phyloP scores from a whole-genome alignment of 768 basidiomycete species.

The Hericium rajendrae region DNA sequence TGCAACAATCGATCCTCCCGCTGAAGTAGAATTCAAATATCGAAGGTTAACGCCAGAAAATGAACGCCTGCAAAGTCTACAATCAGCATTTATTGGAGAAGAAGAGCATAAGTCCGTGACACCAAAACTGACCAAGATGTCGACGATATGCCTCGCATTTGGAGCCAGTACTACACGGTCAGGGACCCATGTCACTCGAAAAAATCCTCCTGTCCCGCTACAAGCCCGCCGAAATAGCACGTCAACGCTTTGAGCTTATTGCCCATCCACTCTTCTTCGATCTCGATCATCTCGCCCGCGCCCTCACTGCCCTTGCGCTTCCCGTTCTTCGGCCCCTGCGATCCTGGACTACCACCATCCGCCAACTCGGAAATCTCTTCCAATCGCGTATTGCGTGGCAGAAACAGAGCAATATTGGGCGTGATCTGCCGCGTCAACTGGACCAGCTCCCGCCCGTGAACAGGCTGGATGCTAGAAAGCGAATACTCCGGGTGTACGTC shows the following conservation, averaged over 20 bases:
- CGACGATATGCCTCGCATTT: too few relatives aligned
- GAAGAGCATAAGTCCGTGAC: too few relatives aligned
- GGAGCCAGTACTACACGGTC: too few relatives aligned
- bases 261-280: slow-evolving; percentile 97
- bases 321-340: background rate
- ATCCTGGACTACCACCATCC: background rate
- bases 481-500: slow-evolving; percentile 46
- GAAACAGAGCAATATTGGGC: slow-evolving; percentile 77
- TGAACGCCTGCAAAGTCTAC: too few relatives aligned
- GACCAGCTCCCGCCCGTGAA: slow-evolving; percentile 81
- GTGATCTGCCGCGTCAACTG: slow-evolving; percentile 61
- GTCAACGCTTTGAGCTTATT: slow-evolving; percentile 88
- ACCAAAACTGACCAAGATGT: too few relatives aligned
- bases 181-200: slow-evolving; percentile 22
- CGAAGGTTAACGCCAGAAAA: too few relatives aligned
- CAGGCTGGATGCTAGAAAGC: slow-evolving; percentile 63
- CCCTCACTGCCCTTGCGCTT: slow-evolving; percentile 1
- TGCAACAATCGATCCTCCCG: too few relatives aligned
- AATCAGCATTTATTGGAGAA: too few relatives aligned
- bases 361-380: slow-evolving; percentile 59
- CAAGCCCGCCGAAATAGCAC: slow-evolving; percentile 88
- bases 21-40: too few relatives aligned
- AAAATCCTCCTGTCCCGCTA: slow-evolving; percentile 51
- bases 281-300: slow-evolving; percentile 57
- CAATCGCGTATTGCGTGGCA: slow-evolving; percentile 74